phyloP scores from a whole-genome alignment of 768 basidiomycete genomes.

The Pholiota microspora region DNA sequence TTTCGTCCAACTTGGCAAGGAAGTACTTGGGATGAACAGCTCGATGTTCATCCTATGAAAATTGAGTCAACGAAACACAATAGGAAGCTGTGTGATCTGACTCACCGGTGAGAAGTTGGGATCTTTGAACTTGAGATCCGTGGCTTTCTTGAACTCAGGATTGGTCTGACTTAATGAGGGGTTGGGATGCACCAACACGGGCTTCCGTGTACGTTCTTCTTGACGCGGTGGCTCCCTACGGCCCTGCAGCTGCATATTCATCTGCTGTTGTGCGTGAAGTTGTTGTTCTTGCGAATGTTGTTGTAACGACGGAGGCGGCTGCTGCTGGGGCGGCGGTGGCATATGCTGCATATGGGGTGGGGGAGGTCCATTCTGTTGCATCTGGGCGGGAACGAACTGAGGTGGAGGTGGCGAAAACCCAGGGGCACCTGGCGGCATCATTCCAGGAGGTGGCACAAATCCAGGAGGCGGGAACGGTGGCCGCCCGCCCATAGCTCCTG shows the following conservation, averaged over 20 bases:
- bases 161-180: constrained; percentile 61
- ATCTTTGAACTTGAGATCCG: constrained; percentile 70
- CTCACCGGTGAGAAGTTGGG: constrained; percentile 78
- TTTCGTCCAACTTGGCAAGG: constrained; percentile 40
- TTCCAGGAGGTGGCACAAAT: constrained; percentile 3
- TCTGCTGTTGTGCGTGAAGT: not conserved
- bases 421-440: not conserved
- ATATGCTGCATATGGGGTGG: constrained; percentile 10
- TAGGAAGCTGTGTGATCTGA: not conserved
- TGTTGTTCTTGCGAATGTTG: not conserved
- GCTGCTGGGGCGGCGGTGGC: constrained; percentile 7
- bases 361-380: constrained; percentile 5
- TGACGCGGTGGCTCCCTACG: constrained; percentile 8
- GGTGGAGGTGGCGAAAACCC: constrained; percentile 22
- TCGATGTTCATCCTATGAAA: constrained; percentile 71
- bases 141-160: constrained; percentile 73
- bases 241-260: not conserved
- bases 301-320: not conserved
- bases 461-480: constrained; percentile 10
- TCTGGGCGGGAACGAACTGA: constrained; percentile 21
- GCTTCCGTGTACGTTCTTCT: constrained; percentile 20
- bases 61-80: not conserved
- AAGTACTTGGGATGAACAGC: constrained; percentile 65
- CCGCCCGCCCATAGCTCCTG: constrained; percentile 22
- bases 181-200: constrained; percentile 49